These are phyloP conservation scores for Mortierella polycephala DNA, from an alignment of 371 early-diverging fungal genomes.

Conservation along the genomic window DNA sequence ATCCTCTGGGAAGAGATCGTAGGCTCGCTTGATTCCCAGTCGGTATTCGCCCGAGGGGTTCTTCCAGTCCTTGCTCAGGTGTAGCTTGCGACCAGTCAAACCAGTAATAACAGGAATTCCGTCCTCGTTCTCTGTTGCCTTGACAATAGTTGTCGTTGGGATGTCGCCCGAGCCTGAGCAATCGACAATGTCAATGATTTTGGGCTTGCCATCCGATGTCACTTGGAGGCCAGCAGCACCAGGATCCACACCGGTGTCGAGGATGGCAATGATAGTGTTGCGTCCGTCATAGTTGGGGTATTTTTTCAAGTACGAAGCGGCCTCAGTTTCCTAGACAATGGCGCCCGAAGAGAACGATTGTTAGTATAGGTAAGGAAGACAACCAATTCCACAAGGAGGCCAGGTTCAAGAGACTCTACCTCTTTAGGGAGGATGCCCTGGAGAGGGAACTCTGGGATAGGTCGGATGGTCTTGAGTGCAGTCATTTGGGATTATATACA, in stretches of 20 bases:
- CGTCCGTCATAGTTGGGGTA: constrained; percentile 91
- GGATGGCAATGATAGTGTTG: constrained; percentile 88
- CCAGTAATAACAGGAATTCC: constrained; percentile 67
- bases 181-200: constrained; percentile 92
- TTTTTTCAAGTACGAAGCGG: constrained; percentile 82
- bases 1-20: constrained; percentile 81
- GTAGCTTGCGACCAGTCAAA: constrained; percentile 81
- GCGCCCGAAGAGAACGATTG: too few species aligned
- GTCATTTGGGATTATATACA: constrained; percentile 36
- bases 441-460: constrained; percentile 71
- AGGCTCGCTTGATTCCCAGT: constrained; percentile 84
- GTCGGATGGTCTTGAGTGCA: constrained; percentile 51
- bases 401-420: constrained; percentile 22
- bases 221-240: constrained; percentile 86
- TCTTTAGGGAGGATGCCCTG: constrained; percentile 78
- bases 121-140: constrained; percentile 60
- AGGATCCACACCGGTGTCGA: constrained; percentile 95
- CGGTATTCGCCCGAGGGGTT: constrained; percentile 86
- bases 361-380: too few species aligned
- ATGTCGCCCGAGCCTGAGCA: constrained; percentile 92
- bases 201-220: constrained; percentile 90
- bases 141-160: constrained; percentile 68
- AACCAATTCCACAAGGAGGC: background rate
- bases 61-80: constrained; percentile 74
- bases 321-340: constrained; percentile 80